Percentiles rank a stretch among this genome's conserved stretches.
Conservation (phyloP, 73 alveolate species). For the Symbiodinium pilosum region DNA sequence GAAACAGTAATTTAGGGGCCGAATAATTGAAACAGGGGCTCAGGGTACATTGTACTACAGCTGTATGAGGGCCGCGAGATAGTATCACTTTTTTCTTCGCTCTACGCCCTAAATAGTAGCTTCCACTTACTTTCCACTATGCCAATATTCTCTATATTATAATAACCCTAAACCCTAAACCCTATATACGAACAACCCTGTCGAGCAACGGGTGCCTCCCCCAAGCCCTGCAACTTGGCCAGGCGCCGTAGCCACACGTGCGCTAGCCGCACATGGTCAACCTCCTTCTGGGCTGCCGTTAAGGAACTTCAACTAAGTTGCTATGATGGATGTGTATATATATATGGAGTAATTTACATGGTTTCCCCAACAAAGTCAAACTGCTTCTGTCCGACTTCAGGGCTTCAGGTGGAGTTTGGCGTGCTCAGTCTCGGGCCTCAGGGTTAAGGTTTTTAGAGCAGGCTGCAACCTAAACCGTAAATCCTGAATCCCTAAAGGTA, state of each 20-base stretch:
- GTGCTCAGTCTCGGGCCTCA: background rate
- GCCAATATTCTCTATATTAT: background rate
- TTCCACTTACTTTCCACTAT: no score
- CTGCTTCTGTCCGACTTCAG: no score
- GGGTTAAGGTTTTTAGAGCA: background rate
- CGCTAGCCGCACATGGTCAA: slow-evolving; percentile 76
- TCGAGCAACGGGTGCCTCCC: background rate
- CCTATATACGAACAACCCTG: background rate
- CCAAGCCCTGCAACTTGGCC: background rate
- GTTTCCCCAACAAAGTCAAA: background rate
- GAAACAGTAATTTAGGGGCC: no score
- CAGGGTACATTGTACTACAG: no score
- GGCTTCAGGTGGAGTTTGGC: background rate
- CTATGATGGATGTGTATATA: no score
- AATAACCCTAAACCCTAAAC: background rate
- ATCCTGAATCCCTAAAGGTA: background rate
- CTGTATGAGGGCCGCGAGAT: no score
- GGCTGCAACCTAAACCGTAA: background rate
- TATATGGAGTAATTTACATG: no score
- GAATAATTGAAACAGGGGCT: no score
- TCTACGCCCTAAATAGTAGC: no score
- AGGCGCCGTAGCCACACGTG: slow-evolving; percentile 70
- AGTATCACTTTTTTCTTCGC: no score
- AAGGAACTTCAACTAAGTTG: no score
- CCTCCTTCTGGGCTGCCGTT: slow-evolving; percentile 32